Evolutionary conservation across 306 rosid genomes (phyloP), one percentile per base, ranked within the genome.

Genomic region (Prunus salicina): DNA sequence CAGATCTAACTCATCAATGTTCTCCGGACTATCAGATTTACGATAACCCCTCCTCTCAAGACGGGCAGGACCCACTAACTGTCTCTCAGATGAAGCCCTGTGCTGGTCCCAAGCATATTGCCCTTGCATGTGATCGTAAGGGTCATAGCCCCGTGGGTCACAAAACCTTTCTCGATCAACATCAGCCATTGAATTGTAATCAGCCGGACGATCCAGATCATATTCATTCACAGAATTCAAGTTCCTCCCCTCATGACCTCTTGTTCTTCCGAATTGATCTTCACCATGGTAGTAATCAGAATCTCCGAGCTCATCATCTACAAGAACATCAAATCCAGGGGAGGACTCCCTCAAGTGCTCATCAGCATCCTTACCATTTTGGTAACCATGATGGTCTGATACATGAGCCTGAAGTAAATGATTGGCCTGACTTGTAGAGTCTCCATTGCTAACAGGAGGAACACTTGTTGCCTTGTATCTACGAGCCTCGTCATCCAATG

Each of bases 311-410:
- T 93, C 99, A 85, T 92, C 96, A 52, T 90, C 99, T 14, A 96
- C 99, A 71, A 96, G 99, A 77, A 96, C 99, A 92, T 96, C 99
- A 81, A 96, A 96, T 30, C 99, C 99, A 65, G 99, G 99, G 62
- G 99, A 96, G 8, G 98, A 92, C 80, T 96, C 99, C 86, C 91
- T 89, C 82, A 92, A 79, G 49, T 84, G 83, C 84, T 96, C 99
- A 67, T 96, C 99, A 45, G 75, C 82, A 78, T 96, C 98, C 86
- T 91, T 96, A 63, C 97, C 97, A 72, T 90, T 90, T 34, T 78
- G 97, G 71, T 92, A 86, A 69, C 84, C 84, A 72, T 87, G 89
- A 81, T 95, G 91, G 65, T 89, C 96, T 11, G 84, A 75, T 69
- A 85, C 84, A 81, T 74, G 88, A 67, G 80, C 84, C 71, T 79